A percentile compares a stretch with the other conserved stretches of the same genome.
phyloP scores from a whole-genome alignment of 768 basidiomycete species.

The Tricholoma furcatifolium region DNA sequence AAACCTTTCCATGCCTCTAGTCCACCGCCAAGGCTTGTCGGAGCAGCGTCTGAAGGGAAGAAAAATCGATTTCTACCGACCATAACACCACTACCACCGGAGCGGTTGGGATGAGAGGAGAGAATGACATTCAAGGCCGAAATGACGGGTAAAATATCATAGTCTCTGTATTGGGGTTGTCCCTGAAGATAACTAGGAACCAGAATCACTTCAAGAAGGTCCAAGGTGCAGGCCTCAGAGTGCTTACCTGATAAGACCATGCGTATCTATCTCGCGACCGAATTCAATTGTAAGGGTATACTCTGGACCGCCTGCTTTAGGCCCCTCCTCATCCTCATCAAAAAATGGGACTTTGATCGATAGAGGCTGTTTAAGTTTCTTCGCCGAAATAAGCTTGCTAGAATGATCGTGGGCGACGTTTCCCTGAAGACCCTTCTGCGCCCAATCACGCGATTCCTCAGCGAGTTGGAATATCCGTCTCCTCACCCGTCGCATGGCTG shows the following conservation, averaged over 20 bases:
- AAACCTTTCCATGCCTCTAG: conserved; percentile 57
- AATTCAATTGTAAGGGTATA: conserved; percentile 45
- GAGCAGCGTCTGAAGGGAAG: conserved; percentile 44
- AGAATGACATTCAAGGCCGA: conserved; percentile 67
- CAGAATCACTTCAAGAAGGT: conserved; percentile 26
- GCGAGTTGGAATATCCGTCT: conserved; percentile 63
- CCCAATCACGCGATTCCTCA: conserved; percentile 50
- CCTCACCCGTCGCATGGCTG: conserved; percentile 51
- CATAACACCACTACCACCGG: conserved; percentile 57
- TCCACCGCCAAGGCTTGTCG: conserved; percentile 54
- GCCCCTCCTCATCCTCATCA: conserved; percentile 49
- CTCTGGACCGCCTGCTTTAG: conserved; percentile 43
- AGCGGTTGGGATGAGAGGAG: conserved; percentile 51
- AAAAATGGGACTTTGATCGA: conserved; percentile 42
- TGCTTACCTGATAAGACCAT: conserved; percentile 41
- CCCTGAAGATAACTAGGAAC: conserved; percentile 54
- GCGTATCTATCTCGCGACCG: conserved; percentile 49
- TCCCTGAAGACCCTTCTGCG: conserved; percentile 44
- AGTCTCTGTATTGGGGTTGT: conserved; percentile 47
- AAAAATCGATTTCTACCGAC: conserved; percentile 70
- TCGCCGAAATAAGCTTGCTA: conserved; percentile 48
- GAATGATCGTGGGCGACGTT: conserved; percentile 58
- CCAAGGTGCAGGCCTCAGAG: conserved; percentile 24
- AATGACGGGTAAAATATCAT: conserved; percentile 57
- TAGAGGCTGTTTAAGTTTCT: conserved; percentile 44